These are phyloP conservation scores for Prorocentrum cordatum DNA, from an alignment of 169 alveolate species.

Conservation along the genomic window DNA sequence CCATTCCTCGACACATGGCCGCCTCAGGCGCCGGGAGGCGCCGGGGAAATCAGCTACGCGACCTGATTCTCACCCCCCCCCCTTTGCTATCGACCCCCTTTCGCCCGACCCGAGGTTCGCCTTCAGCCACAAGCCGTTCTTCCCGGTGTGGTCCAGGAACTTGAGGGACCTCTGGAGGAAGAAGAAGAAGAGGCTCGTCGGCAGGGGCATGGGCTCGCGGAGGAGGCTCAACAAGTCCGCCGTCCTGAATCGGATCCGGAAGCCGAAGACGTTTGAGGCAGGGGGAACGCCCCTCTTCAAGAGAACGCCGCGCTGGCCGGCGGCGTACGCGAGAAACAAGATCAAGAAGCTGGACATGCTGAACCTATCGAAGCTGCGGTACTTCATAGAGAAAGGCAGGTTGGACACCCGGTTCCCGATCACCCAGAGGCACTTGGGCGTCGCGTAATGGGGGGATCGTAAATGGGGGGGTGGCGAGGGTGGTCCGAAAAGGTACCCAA, in stretches of 20 bases:
- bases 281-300: conserved; percentile 34
- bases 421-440: conserved; percentile 82
- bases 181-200: conserved; percentile 2
- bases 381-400: conserved; percentile 56
- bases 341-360: neutral
- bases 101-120: too few relatives aligned
- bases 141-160: too few relatives aligned
- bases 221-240: neutral
- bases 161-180: neutral
- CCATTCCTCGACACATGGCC: too few relatives aligned
- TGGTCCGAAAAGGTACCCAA: too few relatives aligned
- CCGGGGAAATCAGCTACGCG: too few relatives aligned
- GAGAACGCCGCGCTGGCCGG: conserved; percentile 19
- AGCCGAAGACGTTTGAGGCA: neutral
- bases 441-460: too few relatives aligned
- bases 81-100: too few relatives aligned
- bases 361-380: conserved; percentile 23
- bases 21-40: too few relatives aligned
- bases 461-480: too few relatives aligned
- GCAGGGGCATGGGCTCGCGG: conserved; percentile 1
- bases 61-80: too few relatives aligned
- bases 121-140: too few relatives aligned
- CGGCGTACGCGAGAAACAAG: neutral
- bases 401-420: conserved; percentile 76
- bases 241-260: neutral